A percentile compares a stretch with the other conserved stretches of the same genome.
phyloP scores from a whole-genome alignment of 371 early-diverging fungal species.

The Catenaria anguillulae region DNA sequence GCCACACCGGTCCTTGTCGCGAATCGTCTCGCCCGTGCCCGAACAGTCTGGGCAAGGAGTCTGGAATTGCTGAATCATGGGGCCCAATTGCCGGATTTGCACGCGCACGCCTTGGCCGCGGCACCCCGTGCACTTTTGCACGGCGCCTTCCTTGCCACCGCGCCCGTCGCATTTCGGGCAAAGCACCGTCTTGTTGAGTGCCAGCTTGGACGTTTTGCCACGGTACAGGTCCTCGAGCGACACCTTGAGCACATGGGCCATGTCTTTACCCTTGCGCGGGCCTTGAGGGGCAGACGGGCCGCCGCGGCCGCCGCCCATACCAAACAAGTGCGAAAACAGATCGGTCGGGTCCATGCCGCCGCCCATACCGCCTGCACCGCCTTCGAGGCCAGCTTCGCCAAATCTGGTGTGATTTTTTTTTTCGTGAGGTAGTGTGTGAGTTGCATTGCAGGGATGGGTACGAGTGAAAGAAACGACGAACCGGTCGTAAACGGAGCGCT shows the following conservation, averaged over 20 bases:
- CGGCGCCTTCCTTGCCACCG: constrained; percentile 41
- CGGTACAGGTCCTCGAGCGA: constrained; percentile 73
- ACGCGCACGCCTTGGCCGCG: constrained; percentile 79
- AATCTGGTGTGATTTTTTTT: not conserved
- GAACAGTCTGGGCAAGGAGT: constrained; percentile 77
- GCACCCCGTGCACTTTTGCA: constrained; percentile 57
- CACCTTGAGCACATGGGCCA: constrained; percentile 58
- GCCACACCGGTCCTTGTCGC: constrained; percentile 73
- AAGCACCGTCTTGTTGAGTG: constrained; percentile 67
- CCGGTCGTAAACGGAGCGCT: constrained; percentile 58
- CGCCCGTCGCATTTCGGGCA: constrained; percentile 68
- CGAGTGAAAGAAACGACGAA: too few species aligned
- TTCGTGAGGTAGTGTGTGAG: constrained; percentile 40
- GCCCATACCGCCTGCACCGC: constrained; percentile 27
- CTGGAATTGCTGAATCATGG: constrained; percentile 95
- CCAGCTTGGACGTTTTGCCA: constrained; percentile 69
- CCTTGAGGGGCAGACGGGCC: constrained; percentile 19
- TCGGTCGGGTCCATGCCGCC: constrained; percentile 49
- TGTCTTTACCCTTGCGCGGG: constrained; percentile 38
- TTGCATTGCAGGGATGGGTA: constrained; percentile 11
- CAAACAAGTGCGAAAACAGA: constrained; percentile 55
- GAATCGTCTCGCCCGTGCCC: constrained; percentile 77
- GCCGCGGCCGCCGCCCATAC: constrained; percentile 26
- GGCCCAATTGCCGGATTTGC: constrained; percentile 84
- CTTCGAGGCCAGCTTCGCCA: constrained; percentile 13